A percentile compares a stretch with the other conserved stretches of the same genome.
phyloP scores from a whole-genome alignment of 805 yeast genomes.

The Ascoidea tarda region DNA sequence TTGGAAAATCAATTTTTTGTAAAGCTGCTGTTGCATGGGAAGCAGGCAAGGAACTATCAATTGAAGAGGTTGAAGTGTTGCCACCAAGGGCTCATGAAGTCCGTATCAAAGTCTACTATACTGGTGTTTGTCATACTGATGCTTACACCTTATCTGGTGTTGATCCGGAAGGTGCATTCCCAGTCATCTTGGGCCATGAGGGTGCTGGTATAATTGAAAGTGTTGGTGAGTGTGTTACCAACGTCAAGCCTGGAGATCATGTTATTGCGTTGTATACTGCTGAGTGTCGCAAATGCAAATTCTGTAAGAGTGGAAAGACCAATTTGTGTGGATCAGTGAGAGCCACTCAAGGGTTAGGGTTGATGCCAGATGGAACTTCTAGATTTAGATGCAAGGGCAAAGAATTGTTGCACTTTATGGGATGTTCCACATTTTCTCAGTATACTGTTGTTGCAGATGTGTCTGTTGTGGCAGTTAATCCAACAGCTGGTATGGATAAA shows the following conservation, averaged over 20 bases:
- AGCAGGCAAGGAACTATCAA: constrained; percentile 67
- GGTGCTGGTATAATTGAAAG: constrained; percentile 96
- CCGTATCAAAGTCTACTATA: constrained; percentile 71
- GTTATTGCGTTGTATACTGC: constrained; percentile 94
- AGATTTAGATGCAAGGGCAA: constrained; percentile 79
- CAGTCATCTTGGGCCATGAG: constrained; percentile 90
- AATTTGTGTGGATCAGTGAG: constrained; percentile 92
- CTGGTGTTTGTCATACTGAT: constrained; percentile 98
- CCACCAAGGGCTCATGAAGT: constrained; percentile 98
- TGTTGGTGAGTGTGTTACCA: constrained; percentile 86
- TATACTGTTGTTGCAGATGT: constrained; percentile 98
- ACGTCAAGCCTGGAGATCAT: constrained; percentile 84
- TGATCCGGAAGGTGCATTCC: constrained; percentile 96
- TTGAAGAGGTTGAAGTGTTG: constrained; percentile 81
- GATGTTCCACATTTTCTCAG: constrained; percentile 93
- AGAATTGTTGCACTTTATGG: constrained; percentile 87
- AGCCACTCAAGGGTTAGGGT: constrained; percentile 96
- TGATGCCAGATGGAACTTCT: constrained; percentile 96
- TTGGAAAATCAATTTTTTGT: constrained; percentile 26
- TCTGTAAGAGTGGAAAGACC: constrained; percentile 91
- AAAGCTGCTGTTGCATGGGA: constrained; percentile 98
- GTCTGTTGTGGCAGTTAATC: constrained; percentile 84
- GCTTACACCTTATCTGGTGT: constrained; percentile 90
- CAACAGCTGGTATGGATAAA: constrained; percentile 69
- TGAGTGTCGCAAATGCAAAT: constrained; percentile 90